Evolutionary conservation across 148 eudicot genomes (phyloP), one percentile per base, ranked within the genome.

Genomic region (Cornus suecica): DNA sequence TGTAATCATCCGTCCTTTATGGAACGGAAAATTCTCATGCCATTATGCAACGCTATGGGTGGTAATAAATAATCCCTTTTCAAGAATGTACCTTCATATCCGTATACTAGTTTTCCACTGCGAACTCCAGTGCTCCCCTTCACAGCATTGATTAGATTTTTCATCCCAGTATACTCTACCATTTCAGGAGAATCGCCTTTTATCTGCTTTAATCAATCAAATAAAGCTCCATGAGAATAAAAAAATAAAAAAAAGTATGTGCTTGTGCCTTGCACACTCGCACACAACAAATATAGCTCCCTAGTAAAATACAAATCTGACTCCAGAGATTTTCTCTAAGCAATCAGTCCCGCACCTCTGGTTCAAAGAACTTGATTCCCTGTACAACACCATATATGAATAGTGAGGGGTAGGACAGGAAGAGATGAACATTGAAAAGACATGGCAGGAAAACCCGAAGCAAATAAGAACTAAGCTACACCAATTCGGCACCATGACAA

Each of bases 291-390:
- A n/a, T n/a, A n/a, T n/a, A n/a, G 72, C 37, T 72, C 68, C 72
- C 64, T 66, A 69, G 51, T 30, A 23, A 18, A 45, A 65, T 22
- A 74, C 42, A 69, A 74, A 79, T 66, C 54, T 66, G 65, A 42
- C 16, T 42, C 60, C 61, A 63, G 18, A 74, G 26, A 37, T 23
- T 30, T 4, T 68, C 29, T 28, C 63, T 63, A 80, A 65, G 79
- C 66, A 70, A 80, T 82, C 72, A 74, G 72, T 65, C 78, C 87
- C 76, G 63, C 82, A 95, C 98, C 99, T 95, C 99, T 74, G 99
- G 99, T 86, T 95, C 97, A 81, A 95, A 92, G 84, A 95, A 95
- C 88, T 91, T 95, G 93, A 95, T 90, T 34, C 99, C 99, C 99
- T 95, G 92, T 41, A 84, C 54, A 83, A 37, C 3, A 62, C 37